Base-by-base conservation (phyloP, 257 asterid genomes). In the Ilex asprella region DNA sequence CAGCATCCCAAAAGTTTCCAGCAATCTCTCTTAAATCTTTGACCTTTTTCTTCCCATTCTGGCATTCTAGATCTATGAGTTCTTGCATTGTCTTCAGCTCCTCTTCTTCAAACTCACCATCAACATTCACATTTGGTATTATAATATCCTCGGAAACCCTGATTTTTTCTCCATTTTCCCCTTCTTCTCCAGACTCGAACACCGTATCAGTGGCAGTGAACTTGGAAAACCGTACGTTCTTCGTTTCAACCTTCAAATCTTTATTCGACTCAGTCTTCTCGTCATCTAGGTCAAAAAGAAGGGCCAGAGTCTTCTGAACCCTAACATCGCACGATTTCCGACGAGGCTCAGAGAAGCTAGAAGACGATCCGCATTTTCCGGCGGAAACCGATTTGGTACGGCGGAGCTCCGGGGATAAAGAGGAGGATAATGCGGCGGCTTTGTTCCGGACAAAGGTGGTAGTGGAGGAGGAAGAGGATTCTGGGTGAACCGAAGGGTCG, bases 51-150 rank as follows among this genome's bases (percentile, higher is more conserved):
- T 39, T 66, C 83, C 81, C 87, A 11, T 44, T 68, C 27, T 67
- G 79, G 50, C 78, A 71, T 70, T 89, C 99, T 35, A 93, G 90
- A 84, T 93, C 97, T 73, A 93, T 89, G 71, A 69, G 73, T 62
- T 93, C 99, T 56, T 89, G 90, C 97, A 93, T 89, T 2, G 99
- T 82, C 85, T 78, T 93, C n/a, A 63, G 71, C 27, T 85, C 97
- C 10, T 82, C 99, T 35, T 76, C 90, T 27, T 77, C 81, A 31
- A 56, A 84, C 43, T 74, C 82, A 13, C 70, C 77, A 43, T 16
- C 67, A 58, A 60, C 68, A 55, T 58, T 78, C 39, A 14, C 59
- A 63, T 66, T 59, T 65, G 60, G 68, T 70, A 61, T 70, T 58
- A 70, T 71, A 49, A 67, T 39, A 62, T 61, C 61, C 52, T 51